phyloP scores from a whole-genome alignment of 768 basidiomycete species.

The Auriculariales sp. region DNA sequence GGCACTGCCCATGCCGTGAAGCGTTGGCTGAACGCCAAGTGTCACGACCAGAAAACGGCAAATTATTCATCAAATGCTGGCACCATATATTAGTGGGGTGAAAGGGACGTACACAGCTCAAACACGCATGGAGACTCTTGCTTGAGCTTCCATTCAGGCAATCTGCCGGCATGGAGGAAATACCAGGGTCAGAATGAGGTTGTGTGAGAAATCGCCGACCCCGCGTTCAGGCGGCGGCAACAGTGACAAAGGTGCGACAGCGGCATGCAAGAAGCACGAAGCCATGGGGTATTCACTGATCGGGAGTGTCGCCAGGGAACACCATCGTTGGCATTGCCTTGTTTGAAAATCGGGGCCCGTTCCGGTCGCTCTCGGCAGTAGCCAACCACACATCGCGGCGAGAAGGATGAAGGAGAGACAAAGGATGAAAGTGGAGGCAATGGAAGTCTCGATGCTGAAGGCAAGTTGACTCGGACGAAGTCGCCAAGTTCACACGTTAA shows the following conservation, averaged over 20 bases:
- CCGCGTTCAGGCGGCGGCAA: constrained; percentile 3
- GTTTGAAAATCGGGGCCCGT: too few species aligned
- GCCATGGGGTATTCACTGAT: too few species aligned
- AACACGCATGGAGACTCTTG: constrained; percentile 36
- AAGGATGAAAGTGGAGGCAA: too few species aligned
- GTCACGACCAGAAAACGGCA: constrained; percentile 6
- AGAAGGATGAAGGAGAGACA: too few species aligned
- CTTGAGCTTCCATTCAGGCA: constrained; percentile 34
- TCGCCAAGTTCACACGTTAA: too few species aligned
- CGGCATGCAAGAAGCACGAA: too few species aligned
- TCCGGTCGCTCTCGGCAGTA: too few species aligned
- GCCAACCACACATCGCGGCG: too few species aligned
- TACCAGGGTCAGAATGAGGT: constrained; percentile 8
- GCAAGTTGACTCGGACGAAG: too few species aligned
- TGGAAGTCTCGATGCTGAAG: too few species aligned
- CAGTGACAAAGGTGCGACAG: constrained; percentile 3
- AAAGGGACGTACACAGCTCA: constrained; percentile 30
- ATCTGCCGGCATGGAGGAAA: constrained; percentile 29
- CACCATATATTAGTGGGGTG: constrained; percentile 6
- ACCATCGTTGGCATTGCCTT: too few species aligned
- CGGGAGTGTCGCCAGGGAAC: too few species aligned
- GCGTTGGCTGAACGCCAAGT: constrained; percentile 24
- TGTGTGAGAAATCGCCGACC: constrained; percentile 4
- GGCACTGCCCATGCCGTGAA: constrained; percentile 36
- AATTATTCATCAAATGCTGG: not conserved